Base-by-base conservation (phyloP, 495 filamentous ascomycete genomes). In the Parachaetomium inaequale region DNA sequence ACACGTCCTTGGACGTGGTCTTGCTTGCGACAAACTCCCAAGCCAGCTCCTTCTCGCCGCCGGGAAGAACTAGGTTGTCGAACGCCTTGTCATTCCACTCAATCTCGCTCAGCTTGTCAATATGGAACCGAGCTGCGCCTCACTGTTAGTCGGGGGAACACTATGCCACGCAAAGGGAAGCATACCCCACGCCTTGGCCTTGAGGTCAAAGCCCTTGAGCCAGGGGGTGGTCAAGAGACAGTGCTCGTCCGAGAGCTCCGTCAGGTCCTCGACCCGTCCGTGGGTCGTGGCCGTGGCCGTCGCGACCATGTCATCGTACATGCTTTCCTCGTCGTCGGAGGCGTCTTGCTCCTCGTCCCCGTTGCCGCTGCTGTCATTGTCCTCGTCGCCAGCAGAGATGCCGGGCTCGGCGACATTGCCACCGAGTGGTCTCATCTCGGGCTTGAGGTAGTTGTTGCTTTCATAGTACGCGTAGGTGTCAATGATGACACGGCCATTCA, bases 11-110 rank as follows among this genome's bases (percentile, higher is more conserved):
- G 21, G 65, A 62, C 10, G 64, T 21, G 63, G 23, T 63, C 59
- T 62, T 76, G 69, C 14, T 70, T 69, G 59, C 58, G 12, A 82
- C 75, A 17, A 84, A 75, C 7, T 79, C 76, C 65, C 73, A 72
- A 31, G 83, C 74, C 3, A 84, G 71, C 26, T 80, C 70, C 62
- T 83, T 85, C 36, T 78, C 74, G 8, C 74, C 72, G 3, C 64
- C 46, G 0, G 80, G 72, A 0, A 86, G 72, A 12, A 85, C 79
- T 1, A 87, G 69, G 1, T 76, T 76, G 14, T 34, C 32, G 32
- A n/a, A n/a, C n/a, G n/a, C n/a, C n/a, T n/a, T n/a, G n/a, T n/a
- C n/a, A n/a, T n/a, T n/a, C n/a, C n/a, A n/a, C n/a, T n/a, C n/a
- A n/a, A n/a, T n/a, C n/a, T n/a, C n/a, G n/a, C n/a, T n/a, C n/a